Base-by-base conservation (phyloP, 2,329 filamentous ascomycete species). In the Drechslera avenae region DNA sequence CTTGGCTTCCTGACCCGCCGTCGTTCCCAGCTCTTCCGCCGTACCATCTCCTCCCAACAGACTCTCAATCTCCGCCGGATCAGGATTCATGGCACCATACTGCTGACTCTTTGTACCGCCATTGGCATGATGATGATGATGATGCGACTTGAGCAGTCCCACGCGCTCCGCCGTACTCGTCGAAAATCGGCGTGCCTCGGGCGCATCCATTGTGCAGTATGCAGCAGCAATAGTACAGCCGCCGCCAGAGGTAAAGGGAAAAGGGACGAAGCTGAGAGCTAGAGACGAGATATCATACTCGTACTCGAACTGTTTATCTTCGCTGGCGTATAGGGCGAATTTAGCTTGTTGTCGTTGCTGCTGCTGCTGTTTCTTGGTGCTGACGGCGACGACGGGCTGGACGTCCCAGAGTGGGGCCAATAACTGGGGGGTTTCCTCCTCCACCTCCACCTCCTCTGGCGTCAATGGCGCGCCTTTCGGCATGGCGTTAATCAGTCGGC, bases 101-200 rank as follows among this genome's bases (percentile, higher is more conserved):
- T 65, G 60, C 19, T 60, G 52, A 9, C 46, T 37, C 44, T 68
- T 68, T 9, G 51, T 48, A 28, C 23, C 23, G 2, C 45, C 54
- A 28, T 58, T 47, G 14, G 60, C 58, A 35, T 63, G 59, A 6
- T 28, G 23, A n/a, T 7, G 21, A 23, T n/a, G n/a, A n/a, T n/a
- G n/a, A n/a, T n/a, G n/a, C 26, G 65, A 54, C 16, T 54, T 57
- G 17, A 69, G 48, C 26, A 72, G 55, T 18, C 61, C 61, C 26
- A 62, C 58, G 45, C 63, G 56, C 52, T 66, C 63, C 39, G 64
- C 63, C 13, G 64, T 67, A 32, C 56, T 63, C 12, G 60, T 54
- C 1, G 66, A 71, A 39, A 72, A 72, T 18, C 69, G 58, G 31
- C 69, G 62, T 17, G 68, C 63, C 16, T 64, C 68, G 14, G 54